Evolutionary conservation across 495 filamentous ascomycete species (phyloP), one percentile per base, ranked within the genome.

Genomic region (Hypoxylon trugodes): DNA sequence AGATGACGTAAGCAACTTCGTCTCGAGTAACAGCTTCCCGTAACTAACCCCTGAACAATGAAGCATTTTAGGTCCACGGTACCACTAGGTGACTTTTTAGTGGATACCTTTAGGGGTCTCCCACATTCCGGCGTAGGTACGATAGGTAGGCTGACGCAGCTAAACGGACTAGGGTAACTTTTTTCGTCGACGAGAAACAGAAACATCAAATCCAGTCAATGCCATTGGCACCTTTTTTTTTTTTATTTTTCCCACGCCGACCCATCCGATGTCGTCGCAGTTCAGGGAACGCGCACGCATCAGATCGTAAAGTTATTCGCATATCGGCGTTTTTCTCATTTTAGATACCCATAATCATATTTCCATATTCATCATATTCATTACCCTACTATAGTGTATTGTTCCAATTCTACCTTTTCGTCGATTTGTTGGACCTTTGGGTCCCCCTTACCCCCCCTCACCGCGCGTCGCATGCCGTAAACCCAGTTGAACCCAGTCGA

Each of bases 231-330:
- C 18, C 22, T 35, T 46, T 52, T 18, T 35, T 19, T 35, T n/a
- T n/a, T n/a, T n/a, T n/a, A n/a, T n/a, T n/a, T n/a, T n/a, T n/a
- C n/a, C 36, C 33, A 46, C 30, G 18, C 63, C 57, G 64, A 43
- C 57, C 51, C 45, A 66, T 61, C 64, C 64, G 64, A 61, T 61
- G 57, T 61, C 57, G 64, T 66, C 40, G 64, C 48, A 42, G 7
- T 59, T 53, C 48, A 40, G 48, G 33, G 47, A 53, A 60, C 62
- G 43, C 55, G 56, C 62, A 66, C 51, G 35, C 64, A 50, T 48
- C 21, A 10, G 41, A n/a, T n/a, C n/a, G n/a, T n/a, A n/a, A 53
- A 54, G 54, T 35, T n/a, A n/a, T 36, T 33, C 33, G 32, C 41
- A 54, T 24, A 41, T 36, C 30, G 35, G 4, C 19, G 28, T 37